Evolutionary conservation across 2,329 filamentous ascomycete species (phyloP).

Genomic region (Pyrenophora seminiperda): DNA sequence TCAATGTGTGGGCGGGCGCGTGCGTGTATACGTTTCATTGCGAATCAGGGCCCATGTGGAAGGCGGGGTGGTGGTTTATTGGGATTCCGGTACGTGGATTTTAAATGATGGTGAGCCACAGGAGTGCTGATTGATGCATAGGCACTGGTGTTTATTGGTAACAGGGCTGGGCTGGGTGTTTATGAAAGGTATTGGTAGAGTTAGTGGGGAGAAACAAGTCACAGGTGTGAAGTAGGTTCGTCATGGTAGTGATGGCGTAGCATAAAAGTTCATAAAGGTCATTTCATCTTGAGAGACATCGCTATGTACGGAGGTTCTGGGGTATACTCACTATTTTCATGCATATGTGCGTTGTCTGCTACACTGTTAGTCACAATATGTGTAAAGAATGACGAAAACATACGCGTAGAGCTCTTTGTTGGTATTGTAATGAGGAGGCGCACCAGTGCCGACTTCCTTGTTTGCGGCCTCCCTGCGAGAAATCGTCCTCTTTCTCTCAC

Average conservation of each 20-base stretch:
- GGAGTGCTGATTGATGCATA: too few relatives aligned
- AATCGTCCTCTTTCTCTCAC: slow-evolving; percentile 26
- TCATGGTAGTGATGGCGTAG: background rate
- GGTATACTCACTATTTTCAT: background rate
- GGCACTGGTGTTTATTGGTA: too few relatives aligned
- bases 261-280: background rate
- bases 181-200: too few relatives aligned
- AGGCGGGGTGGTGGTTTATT: slow-evolving; percentile 7
- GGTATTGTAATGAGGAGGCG: slow-evolving; percentile 4
- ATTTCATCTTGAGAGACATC: background rate
- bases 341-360: background rate
- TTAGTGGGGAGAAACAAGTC: background rate
- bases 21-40: slow-evolving; percentile 1
- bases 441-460: slow-evolving; percentile 15
- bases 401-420: slow-evolving; percentile 28
- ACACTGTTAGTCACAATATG: background rate
- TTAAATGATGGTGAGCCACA: background rate
- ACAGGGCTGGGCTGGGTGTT: too few relatives aligned
- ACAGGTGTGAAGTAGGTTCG: background rate
- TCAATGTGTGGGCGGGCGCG: background rate
- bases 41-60: background rate
- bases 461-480: slow-evolving; percentile 13
- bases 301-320: background rate
- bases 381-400: background rate
- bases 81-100: slow-evolving; percentile 4